Evolutionary conservation across 768 basidiomycete species (phyloP).

Genomic region (Lyophyllum decastes): DNA sequence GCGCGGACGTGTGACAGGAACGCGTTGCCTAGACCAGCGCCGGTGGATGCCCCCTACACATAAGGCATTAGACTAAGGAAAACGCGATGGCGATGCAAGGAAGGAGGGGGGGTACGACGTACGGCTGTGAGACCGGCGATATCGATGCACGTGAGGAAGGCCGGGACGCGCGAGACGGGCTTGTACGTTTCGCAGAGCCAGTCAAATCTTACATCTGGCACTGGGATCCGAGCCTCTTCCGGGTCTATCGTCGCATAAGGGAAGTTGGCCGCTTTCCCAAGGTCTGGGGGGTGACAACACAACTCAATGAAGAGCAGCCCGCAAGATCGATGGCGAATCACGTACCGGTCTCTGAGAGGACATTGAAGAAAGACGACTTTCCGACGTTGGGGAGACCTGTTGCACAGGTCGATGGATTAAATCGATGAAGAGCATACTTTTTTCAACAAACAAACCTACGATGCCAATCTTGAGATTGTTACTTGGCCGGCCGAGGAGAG

Average conservation of each 20-base stretch:
- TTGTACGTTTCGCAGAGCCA: conserved; percentile 94
- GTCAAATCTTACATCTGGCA: conserved; percentile 92
- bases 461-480: conserved; percentile 99
- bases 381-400: conserved; percentile 94
- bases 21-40: conserved; percentile 95
- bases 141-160: conserved; percentile 96
- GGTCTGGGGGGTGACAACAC: conserved; percentile 47
- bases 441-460: conserved; percentile 71
- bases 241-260: conserved; percentile 95
- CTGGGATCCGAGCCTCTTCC: conserved; percentile 94
- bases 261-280: conserved; percentile 96
- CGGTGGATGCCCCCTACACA: conserved; percentile 87
- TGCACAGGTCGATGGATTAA: conserved; percentile 11
- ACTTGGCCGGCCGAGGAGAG: conserved; percentile 83
- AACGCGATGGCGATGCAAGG: neutral
- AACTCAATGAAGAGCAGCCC: neutral
- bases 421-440: conserved; percentile 21
- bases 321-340: conserved; percentile 11
- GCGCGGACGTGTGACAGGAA: conserved; percentile 98
- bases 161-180: conserved; percentile 84
- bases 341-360: conserved; percentile 85
- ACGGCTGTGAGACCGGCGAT: conserved; percentile 97
- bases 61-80: neutral
- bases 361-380: conserved; percentile 99
- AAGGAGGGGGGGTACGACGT: conserved; percentile 29